Evolutionary conservation across 148 eudicot species (phyloP).

Genomic region (Polygonum maritimum): DNA sequence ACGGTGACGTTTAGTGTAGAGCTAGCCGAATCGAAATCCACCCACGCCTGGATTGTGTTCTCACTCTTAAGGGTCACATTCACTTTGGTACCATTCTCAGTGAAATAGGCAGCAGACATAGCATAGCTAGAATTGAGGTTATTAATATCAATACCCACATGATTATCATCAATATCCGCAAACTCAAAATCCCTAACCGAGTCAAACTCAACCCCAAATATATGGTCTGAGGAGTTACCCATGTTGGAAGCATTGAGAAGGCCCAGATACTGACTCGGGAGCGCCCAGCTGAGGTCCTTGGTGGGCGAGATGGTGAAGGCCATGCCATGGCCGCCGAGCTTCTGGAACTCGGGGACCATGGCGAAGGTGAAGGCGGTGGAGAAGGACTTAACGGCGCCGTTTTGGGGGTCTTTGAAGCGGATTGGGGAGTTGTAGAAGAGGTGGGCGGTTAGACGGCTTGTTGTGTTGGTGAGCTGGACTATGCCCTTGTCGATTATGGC

Average conservation of each 20-base stretch:
- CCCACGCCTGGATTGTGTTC: slow-evolving; percentile 25
- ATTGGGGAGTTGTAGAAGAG: slow-evolving; percentile 11
- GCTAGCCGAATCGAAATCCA: slow-evolving; percentile 30
- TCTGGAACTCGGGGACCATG: slow-evolving; percentile 8
- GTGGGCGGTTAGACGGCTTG: slow-evolving; percentile 7
- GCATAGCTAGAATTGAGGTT: slow-evolving; percentile 21
- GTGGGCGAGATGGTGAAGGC: slow-evolving; percentile 12
- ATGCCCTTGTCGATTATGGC: neutral
- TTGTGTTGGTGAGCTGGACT: slow-evolving; percentile 14
- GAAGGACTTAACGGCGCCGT: slow-evolving; percentile 4
- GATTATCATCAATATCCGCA: slow-evolving; percentile 35
- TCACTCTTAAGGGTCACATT: slow-evolving; percentile 28
- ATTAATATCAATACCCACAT: slow-evolving; percentile 41
- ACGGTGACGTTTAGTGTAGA: slow-evolving; percentile 23
- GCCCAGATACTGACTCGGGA: slow-evolving; percentile 46
- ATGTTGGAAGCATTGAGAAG: slow-evolving; percentile 25
- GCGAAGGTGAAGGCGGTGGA: slow-evolving; percentile 17
- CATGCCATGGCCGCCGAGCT: slow-evolving; percentile 15
- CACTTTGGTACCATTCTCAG: slow-evolving; percentile 13
- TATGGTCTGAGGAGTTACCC: slow-evolving; percentile 32
- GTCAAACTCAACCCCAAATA: slow-evolving; percentile 45
- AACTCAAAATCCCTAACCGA: slow-evolving; percentile 35
- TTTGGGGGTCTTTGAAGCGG: slow-evolving; percentile 5
- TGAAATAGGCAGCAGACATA: slow-evolving; percentile 17
- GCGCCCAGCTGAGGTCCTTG: slow-evolving; percentile 7